Percentiles rank a stretch among this genome's conserved stretches.
Evolutionary conservation across 2,329 filamentous ascomycete species (phyloP).

Genomic region (Sclerotinia spermophila): DNA sequence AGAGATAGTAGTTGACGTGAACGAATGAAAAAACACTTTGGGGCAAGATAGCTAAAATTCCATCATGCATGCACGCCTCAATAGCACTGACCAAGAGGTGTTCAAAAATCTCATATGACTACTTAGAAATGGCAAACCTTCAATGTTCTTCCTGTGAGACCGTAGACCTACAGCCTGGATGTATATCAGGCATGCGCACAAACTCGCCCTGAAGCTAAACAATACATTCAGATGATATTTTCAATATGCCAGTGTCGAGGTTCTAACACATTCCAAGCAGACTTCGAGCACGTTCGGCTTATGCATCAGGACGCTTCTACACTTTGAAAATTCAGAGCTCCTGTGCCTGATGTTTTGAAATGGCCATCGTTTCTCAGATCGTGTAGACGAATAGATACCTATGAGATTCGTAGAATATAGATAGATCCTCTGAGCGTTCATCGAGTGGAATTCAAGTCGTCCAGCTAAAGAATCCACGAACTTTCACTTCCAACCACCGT

Average conservation of each 20-base stretch:
- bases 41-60: neutral
- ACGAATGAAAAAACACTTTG: neutral
- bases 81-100: constrained; percentile 2
- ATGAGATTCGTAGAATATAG: neutral
- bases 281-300: neutral
- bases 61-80: neutral
- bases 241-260: neutral
- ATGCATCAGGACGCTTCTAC: neutral
- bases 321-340: neutral
- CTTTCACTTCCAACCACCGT: neutral
- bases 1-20: neutral
- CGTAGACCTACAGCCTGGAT: neutral
- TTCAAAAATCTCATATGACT: neutral
- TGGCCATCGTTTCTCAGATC: neutral
- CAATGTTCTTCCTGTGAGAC: neutral
- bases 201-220: neutral
- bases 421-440: neutral
- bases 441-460: neutral
- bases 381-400: neutral
- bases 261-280: neutral
- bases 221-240: neutral
- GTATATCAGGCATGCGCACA: neutral
- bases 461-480: neutral
- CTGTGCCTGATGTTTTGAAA: neutral
- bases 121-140: neutral